Evolutionary conservation across 1,139 yeast genomes (phyloP), one percentile per base, ranked within the genome.

Genomic region (Blastobotrys buckinghamii): DNA sequence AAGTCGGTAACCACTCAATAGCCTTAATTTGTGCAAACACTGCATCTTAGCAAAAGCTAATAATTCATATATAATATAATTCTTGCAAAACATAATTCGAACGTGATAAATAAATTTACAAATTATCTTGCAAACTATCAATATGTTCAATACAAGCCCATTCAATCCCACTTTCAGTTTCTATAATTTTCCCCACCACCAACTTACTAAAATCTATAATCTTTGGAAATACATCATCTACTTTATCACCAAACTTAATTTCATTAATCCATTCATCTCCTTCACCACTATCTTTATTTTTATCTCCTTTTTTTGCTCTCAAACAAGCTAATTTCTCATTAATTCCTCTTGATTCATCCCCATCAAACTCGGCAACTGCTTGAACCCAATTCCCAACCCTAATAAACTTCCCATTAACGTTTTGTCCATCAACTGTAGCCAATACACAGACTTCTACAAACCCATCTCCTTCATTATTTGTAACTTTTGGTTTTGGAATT

Each of bases 341-440:
- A n/a, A 53, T 26, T 12, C 39, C 42, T 2, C 15, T 17, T 2
- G 13, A 5, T n/a, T 32, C 35, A 16, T 20, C 26, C n/a, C n/a
- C 7, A n/a, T 39, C 48, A 27, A 32, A 33, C 38, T 50, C 52
- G 10, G 53, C 34, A 22, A 58, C 44, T 1, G 54, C 61, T 48
- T 58, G 62, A 32, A 46, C 35, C 58, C 60, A 58, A 17, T 47
- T 42, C 13, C 60, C 62, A 5, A 58, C 57, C 17, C 57, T 42
- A 1, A 58, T 58, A 1, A 58, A 24, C 30, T 54, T 52, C n/a
- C 61, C 61, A 15, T 50, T 49, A 24, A 47, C 46, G 22, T 44
- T 39, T 34, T 48, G 51, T 13, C 51, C 52, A 12, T 45, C 50
- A 2, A 35, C 44, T 6, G 55, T 50, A 9, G 52, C 54, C 38